These are phyloP conservation scores for Phytophthora podocarpi DNA, from an alignment of 352 stramenopile species.

Conservation along the genomic window DNA sequence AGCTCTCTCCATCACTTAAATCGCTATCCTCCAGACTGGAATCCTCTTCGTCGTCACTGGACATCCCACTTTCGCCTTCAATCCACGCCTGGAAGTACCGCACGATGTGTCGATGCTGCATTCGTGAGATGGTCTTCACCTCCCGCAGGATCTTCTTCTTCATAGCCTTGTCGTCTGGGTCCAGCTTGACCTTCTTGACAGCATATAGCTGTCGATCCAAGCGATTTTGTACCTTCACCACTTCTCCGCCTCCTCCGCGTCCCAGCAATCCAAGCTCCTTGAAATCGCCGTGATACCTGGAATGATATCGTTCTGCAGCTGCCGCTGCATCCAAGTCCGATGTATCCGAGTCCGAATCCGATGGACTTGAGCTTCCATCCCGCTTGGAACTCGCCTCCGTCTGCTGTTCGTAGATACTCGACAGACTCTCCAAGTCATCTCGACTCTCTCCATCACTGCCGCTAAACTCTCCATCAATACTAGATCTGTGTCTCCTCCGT, in stretches of 20 bases:
- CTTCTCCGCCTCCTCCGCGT: constrained; percentile 81
- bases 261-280: constrained; percentile 86
- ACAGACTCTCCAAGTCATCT: constrained; percentile 39
- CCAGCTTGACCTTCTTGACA: constrained; percentile 88
- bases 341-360: constrained; percentile 47
- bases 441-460: constrained; percentile 43
- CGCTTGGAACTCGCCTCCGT: constrained; percentile 29
- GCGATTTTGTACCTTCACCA: constrained; percentile 85
- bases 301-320: constrained; percentile 57
- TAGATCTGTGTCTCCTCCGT: constrained; percentile 56
- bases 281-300: constrained; percentile 85
- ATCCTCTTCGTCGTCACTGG: constrained; percentile 53
- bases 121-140: constrained; percentile 96
- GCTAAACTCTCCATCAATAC: constrained; percentile 54
- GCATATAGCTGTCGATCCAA: constrained; percentile 86
- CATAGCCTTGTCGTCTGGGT: constrained; percentile 87
- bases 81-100: constrained; percentile 94
- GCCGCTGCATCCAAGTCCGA: constrained; percentile 50
- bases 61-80: constrained; percentile 68
- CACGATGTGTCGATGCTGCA: constrained; percentile 97
- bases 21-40: constrained; percentile 45
- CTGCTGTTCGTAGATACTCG: constrained; percentile 44
- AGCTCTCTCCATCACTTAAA: constrained; percentile 31
- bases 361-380: constrained; percentile 29
- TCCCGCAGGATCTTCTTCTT: constrained; percentile 96